A percentile compares a stretch with the other conserved stretches of the same genome.
Conservation (phyloP, 1,284 basidiomycete species). For the Ceratobasidium sp. region DNA sequence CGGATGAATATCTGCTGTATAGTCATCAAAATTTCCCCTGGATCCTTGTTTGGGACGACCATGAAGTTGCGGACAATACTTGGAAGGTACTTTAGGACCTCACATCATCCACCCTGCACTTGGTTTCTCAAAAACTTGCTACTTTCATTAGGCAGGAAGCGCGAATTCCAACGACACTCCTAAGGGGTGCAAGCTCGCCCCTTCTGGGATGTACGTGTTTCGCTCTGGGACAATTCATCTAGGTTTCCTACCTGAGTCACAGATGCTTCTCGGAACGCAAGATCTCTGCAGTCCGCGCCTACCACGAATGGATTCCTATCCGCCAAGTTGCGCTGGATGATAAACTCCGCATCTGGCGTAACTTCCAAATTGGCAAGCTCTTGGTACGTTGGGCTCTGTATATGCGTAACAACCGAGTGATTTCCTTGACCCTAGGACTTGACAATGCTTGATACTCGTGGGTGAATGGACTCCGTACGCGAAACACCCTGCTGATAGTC, state of each 20-base stretch:
- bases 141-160: conserved; percentile 61
- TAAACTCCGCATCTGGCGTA: conserved; percentile 72
- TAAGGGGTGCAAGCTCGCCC: conserved; percentile 65
- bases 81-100: conserved; percentile 59
- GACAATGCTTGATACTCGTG: conserved; percentile 56
- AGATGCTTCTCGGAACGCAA: conserved; percentile 68
- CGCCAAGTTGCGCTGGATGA: conserved; percentile 70
- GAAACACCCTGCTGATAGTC: conserved; percentile 4
- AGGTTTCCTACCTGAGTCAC: conserved; percentile 8
- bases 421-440: conserved; percentile 47
- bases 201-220: conserved; percentile 61
- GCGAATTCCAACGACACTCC: conserved; percentile 70
- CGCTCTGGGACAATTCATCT: conserved; percentile 46
- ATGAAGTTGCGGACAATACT: conserved; percentile 71
- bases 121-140: background rate
- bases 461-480: background rate
- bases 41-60: conserved; percentile 73
- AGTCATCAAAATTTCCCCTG: conserved; percentile 67
- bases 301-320: conserved; percentile 78
- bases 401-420: conserved; percentile 58
- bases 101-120: too few relatives aligned
- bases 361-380: conserved; percentile 72
- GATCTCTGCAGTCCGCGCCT: conserved; percentile 69
- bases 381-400: conserved; percentile 64
- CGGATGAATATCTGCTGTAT: conserved; percentile 62